These are phyloP conservation scores for Flaveria bidentis DNA, from an alignment of 129 eudicot species.

Conservation along the genomic window DNA sequence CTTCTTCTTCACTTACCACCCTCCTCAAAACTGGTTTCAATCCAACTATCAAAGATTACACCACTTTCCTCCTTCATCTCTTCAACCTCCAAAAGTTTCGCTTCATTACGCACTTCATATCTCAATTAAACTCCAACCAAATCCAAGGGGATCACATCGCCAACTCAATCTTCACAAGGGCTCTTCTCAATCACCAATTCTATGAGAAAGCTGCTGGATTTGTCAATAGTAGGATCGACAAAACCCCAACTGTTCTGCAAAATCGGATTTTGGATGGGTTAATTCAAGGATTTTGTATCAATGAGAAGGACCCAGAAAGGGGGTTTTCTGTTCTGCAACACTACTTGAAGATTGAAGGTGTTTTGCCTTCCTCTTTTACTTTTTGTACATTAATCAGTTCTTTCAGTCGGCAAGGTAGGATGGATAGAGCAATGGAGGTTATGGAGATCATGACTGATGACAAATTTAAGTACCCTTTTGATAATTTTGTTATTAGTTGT, in stretches of 20 bases:
- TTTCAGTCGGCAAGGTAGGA: conserved; percentile 52
- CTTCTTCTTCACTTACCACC: conserved; percentile 33
- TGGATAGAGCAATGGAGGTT: conserved; percentile 65
- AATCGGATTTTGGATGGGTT: conserved; percentile 48
- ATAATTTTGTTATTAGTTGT: conserved; percentile 67
- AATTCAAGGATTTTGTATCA: conserved; percentile 47
- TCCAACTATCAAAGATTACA: conserved; percentile 44
- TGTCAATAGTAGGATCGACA: conserved; percentile 15
- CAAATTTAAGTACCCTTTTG: conserved; percentile 58
- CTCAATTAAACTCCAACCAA: conserved; percentile 62
- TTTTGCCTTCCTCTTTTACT: conserved; percentile 57
- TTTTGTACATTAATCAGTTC: conserved; percentile 48
- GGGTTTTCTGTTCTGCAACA: conserved; percentile 50
- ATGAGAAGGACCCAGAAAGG: conserved; percentile 57
- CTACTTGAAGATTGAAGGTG: conserved; percentile 41
- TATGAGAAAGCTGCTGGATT: conserved; percentile 46
- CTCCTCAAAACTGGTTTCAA: conserved; percentile 50
- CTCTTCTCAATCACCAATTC: conserved; percentile 36
- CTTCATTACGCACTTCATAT: conserved; percentile 43
- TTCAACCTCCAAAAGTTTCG: conserved; percentile 40
- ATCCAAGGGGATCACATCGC: conserved; percentile 40
- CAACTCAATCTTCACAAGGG: conserved; percentile 33
- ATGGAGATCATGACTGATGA: conserved; percentile 56
- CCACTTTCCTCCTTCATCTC: conserved; percentile 44
- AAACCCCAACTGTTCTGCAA: conserved; percentile 27